phyloP scores from a whole-genome alignment of 805 yeast species.

The Nakazawaea sp. region DNA sequence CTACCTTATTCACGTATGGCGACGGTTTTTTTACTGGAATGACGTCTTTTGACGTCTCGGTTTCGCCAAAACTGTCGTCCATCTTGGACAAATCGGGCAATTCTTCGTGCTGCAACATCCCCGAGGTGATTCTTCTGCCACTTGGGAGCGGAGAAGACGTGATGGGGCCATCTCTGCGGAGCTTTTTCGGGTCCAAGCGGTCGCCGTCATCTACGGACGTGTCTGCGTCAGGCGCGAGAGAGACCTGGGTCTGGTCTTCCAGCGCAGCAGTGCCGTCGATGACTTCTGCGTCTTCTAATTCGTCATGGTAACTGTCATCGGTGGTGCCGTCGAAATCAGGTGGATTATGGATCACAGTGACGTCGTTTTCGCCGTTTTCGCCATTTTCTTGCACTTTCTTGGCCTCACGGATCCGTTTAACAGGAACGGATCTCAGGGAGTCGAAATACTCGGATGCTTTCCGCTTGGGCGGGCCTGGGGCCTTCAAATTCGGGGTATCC shows the following conservation, averaged over 20 bases:
- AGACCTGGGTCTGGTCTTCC: constrained; percentile 10
- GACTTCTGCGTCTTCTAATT: constrained; percentile 11
- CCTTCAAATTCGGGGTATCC: constrained; percentile 9
- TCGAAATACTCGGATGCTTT: constrained; percentile 11
- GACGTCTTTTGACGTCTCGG: neutral
- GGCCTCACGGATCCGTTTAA: constrained; percentile 4
- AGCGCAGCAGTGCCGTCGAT: neutral
- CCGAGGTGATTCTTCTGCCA: constrained; percentile 29
- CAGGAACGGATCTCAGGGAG: constrained; percentile 4
- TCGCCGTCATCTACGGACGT: constrained; percentile 18
- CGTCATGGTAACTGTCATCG: constrained; percentile 8
- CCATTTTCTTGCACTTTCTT: constrained; percentile 12
- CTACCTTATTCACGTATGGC: neutral
- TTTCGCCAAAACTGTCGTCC: neutral
- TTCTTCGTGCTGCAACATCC: constrained; percentile 22
- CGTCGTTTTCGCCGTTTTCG: constrained; percentile 4
- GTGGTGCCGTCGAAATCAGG: constrained; percentile 1
- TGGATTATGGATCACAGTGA: neutral
- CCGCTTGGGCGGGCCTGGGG: constrained; percentile 7
- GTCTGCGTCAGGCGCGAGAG: constrained; percentile 17
- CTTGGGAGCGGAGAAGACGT: constrained; percentile 24
- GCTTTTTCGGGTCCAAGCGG: constrained; percentile 10
- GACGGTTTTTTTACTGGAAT: constrained; percentile 4
- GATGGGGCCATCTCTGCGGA: constrained; percentile 14
- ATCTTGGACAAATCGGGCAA: constrained; percentile 28